These are phyloP conservation scores for Solanum hybrid DNA, from an alignment of 305 asterid species.

Conservation along the genomic window DNA sequence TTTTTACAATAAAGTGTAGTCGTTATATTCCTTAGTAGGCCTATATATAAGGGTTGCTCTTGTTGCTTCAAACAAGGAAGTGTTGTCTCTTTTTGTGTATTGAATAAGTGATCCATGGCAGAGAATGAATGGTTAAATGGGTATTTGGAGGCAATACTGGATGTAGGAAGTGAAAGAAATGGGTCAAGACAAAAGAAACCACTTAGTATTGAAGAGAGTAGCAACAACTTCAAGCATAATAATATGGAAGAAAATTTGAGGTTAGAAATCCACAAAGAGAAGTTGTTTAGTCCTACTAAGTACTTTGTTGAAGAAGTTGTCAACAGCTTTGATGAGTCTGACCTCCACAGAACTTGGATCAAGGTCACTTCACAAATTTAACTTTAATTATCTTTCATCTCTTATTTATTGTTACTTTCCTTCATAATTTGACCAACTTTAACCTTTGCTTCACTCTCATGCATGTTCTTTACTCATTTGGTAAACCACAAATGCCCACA, in stretches of 20 bases:
- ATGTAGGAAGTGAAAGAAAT: conserved; percentile 32
- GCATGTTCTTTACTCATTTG: background rate
- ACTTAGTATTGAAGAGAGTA: background rate
- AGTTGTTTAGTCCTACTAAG: conserved; percentile 43
- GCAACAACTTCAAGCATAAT: conserved; percentile 15
- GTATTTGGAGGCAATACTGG: conserved; percentile 70
- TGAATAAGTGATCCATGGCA: conserved; percentile 22
- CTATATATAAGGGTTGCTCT: conserved; percentile 18
- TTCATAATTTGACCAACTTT: background rate
- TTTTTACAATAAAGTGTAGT: background rate
- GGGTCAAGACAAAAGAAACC: conserved; percentile 16
- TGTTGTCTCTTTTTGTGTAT: background rate
- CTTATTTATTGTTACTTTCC: background rate
- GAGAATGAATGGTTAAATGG: conserved; percentile 68
- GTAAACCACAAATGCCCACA: background rate
- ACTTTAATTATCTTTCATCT: background rate
- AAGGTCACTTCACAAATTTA: conserved; percentile 22
- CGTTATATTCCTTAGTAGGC: background rate
- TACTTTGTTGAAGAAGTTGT: conserved; percentile 67
- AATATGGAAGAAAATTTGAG: conserved; percentile 30
- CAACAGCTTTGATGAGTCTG: conserved; percentile 56
- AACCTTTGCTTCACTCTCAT: background rate
- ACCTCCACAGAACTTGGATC: conserved; percentile 60
- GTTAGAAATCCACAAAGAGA: conserved; percentile 19
- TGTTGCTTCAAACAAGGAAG: conserved; percentile 11